These are phyloP conservation scores for Phytophthora hibernalis DNA, from an alignment of 352 stramenopile genomes.

Conservation along the genomic window DNA sequence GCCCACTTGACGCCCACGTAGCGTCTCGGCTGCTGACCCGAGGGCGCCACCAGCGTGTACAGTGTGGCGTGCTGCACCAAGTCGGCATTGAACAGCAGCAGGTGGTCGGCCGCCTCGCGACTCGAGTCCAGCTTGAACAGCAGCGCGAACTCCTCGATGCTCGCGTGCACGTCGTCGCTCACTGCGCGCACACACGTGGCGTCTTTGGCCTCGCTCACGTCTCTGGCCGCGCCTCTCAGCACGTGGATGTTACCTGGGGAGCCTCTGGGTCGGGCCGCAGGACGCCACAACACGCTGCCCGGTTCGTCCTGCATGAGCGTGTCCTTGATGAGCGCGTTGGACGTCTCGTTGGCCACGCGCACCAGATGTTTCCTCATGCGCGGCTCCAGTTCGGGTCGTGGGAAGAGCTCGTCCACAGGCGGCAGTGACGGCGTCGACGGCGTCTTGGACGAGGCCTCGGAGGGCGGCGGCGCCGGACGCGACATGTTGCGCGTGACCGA, in stretches of 20 bases:
- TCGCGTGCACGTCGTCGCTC: constrained; percentile 73
- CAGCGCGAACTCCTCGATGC: constrained; percentile 85
- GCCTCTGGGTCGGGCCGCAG: constrained; percentile 35
- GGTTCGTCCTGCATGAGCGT: constrained; percentile 60
- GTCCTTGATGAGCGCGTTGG: constrained; percentile 80
- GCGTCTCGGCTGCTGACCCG: constrained; percentile 69
- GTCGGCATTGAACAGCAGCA: constrained; percentile 82
- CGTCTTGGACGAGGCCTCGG: constrained; percentile 17
- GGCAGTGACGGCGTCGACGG: constrained; percentile 18
- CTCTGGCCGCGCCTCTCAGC: constrained; percentile 51
- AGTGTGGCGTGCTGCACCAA: constrained; percentile 75
- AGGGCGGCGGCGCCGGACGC: constrained; percentile 18
- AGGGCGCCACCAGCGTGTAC: constrained; percentile 78
- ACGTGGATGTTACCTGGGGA: constrained; percentile 60
- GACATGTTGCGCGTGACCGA: constrained; percentile 33
- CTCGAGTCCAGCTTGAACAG: constrained; percentile 85
- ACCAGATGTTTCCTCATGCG: constrained; percentile 84
- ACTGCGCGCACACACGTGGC: constrained; percentile 70
- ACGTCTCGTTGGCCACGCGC: constrained; percentile 81
- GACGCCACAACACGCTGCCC: constrained; percentile 65
- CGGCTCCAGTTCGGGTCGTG: constrained; percentile 65
- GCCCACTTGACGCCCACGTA: constrained; percentile 89
- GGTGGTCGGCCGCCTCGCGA: constrained; percentile 63
- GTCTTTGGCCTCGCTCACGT: constrained; percentile 46
- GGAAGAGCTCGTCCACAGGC: constrained; percentile 55